Evolutionary conservation across 306 rosid genomes (phyloP).

Genomic region (Ziziphus jujuba): DNA sequence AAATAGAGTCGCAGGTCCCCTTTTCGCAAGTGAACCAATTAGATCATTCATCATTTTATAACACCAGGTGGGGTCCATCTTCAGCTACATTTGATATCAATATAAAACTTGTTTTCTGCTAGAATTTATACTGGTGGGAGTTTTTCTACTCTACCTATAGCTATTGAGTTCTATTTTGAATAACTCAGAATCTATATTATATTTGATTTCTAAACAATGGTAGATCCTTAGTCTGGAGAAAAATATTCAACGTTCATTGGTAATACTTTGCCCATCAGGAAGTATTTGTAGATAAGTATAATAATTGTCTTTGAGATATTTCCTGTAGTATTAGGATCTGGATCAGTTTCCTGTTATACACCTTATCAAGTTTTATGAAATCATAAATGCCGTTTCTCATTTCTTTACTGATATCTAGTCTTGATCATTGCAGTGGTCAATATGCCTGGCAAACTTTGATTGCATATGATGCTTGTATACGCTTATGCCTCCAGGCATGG

Average conservation of each 20-base stretch:
- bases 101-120: not conserved
- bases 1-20: conserved; percentile 39
- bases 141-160: not conserved
- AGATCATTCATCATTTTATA: conserved; percentile 48
- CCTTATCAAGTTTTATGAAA: not conserved
- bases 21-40: conserved; percentile 36
- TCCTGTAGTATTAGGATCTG: not conserved
- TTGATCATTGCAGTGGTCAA: conserved; percentile 68
- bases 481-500: conserved; percentile 93
- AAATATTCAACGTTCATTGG: too few relatives aligned
- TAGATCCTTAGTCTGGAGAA: not conserved
- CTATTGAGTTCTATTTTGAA: not conserved
- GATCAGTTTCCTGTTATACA: too few relatives aligned
- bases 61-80: conserved; percentile 54
- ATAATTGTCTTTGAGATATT: not conserved
- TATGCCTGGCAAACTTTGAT: conserved; percentile 91
- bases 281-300: too few relatives aligned
- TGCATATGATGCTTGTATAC: conserved; percentile 91
- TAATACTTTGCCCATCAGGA: too few relatives aligned
- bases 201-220: not conserved
- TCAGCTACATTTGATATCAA: conserved; percentile 9
- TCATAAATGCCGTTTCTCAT: not conserved
- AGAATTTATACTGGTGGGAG: not conserved
- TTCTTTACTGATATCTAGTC: conserved; percentile 21
- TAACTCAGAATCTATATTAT: too few relatives aligned